These are phyloP conservation scores for Tolypocladium nubicola DNA, from an alignment of 2,329 filamentous ascomycete genomes.

Conservation along the genomic window DNA sequence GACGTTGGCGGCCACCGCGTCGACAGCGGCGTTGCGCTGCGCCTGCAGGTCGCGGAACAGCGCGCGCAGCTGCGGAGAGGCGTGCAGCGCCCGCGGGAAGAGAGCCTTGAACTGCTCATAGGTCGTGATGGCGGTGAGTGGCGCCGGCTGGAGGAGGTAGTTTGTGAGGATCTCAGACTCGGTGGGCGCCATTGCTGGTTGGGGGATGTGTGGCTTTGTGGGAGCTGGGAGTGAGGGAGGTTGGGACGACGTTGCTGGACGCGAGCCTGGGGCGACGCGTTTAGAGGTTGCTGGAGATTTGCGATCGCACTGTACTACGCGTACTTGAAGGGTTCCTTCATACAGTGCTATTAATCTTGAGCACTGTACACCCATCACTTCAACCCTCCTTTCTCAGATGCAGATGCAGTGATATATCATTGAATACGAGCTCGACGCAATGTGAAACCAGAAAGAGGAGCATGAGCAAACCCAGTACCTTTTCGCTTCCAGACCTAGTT, in stretches of 20 bases:
- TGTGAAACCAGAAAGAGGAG: neutral
- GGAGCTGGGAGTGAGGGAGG: neutral
- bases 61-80: conserved; percentile 54
- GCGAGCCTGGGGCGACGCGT: neutral
- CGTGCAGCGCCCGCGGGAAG: conserved; percentile 58
- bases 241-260: neutral
- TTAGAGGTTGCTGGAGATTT: neutral
- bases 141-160: conserved; percentile 68
- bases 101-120: conserved; percentile 65
- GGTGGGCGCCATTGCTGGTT: conserved; percentile 52
- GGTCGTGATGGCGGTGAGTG: conserved; percentile 62
- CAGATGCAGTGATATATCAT: too few species aligned
- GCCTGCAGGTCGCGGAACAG: conserved; percentile 74
- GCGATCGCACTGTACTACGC: neutral
- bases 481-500: neutral
- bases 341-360: neutral
- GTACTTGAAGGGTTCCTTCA: neutral
- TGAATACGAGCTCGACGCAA: too few species aligned
- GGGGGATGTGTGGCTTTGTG: neutral
- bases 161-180: conserved; percentile 66
- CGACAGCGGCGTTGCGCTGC: conserved; percentile 58
- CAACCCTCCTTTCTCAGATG: neutral
- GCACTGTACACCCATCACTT: neutral
- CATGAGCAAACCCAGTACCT: neutral
- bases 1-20: conserved; percentile 56